Evolutionary conservation across 371 early-diverging fungal genomes (phyloP), one percentile per base, ranked within the genome.

Genomic region (Mucor piriformis): DNA sequence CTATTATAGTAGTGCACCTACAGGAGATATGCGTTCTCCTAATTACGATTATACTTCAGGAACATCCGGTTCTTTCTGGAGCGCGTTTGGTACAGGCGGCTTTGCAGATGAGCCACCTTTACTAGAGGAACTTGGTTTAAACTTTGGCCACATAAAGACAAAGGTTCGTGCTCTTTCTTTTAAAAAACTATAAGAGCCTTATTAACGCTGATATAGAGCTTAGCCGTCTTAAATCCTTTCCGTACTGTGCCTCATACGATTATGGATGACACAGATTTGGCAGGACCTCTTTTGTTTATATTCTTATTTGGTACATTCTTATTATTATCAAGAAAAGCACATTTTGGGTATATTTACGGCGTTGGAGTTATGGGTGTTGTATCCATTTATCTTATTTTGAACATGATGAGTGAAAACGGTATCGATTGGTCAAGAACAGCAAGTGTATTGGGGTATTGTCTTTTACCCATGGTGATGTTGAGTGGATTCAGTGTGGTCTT

Each of bases 261-360:
- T 55, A 94, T 97, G 89, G 92, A 91, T 53, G 94, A 98, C 67
- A 85, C 96, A 4, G 98, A 98, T 73, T 81, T 98, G 67, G 94
- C 94, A 6, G 98, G 98, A 0, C 98, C 98, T 32, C 70, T 96
- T 34, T 60, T 97, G 21, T 96, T 97, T 64, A 89, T 92, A 57
- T 80, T 97, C 27, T 76, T 92, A 37, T 91, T 96, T 72, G 98
- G 96, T 49, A 89, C 90, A 20, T 94, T 92, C 63, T 71, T 95
- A 69, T 81, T 79, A 52, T 54, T 94, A 83, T 86, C 94, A 16
- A 94, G 96, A 59, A 96, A 96, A 69, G 84, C 89, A 24, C 95
- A 97, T 70, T 98, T 98, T 79, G 96, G 96, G 13, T 98, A 96
- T 63, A 95, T 98, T 52, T 98, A 98, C 62, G 99, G 97, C 23